Conservation (phyloP, 2,329 filamentous ascomycete genomes). For the Fusarium sp. region DNA sequence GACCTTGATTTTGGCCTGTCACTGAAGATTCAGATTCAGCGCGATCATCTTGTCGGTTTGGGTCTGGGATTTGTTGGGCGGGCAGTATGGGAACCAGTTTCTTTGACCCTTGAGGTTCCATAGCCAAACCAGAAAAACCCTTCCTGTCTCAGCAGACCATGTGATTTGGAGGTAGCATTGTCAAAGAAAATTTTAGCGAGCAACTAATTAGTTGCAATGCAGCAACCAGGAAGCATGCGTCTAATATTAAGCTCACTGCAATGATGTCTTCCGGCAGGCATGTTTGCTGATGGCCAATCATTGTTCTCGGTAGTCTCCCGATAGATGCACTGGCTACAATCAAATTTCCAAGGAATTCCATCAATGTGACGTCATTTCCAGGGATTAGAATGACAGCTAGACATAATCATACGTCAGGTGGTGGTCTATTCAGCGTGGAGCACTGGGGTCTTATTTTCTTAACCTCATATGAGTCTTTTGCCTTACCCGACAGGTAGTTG, state of each 20-base stretch:
- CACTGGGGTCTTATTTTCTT: background rate
- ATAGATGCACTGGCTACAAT: background rate
- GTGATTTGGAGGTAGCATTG: slow-evolving; percentile 1
- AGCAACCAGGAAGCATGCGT: background rate
- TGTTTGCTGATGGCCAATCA: background rate
- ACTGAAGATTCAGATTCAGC: background rate
- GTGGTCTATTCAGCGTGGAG: background rate
- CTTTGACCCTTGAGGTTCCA: slow-evolving; percentile 16
- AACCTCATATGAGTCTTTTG: background rate
- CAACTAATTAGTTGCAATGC: background rate
- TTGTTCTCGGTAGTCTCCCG: background rate
- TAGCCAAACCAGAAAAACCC: slow-evolving; percentile 2
- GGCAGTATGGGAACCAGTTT: slow-evolving; percentile 25
- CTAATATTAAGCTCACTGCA: background rate
- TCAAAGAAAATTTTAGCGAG: background rate
- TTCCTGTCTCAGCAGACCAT: background rate
- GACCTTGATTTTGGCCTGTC: background rate
- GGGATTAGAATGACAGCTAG: background rate
- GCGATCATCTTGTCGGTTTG: background rate
- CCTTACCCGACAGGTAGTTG: background rate
- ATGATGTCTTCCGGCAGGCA: background rate
- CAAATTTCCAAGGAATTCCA: slow-evolving; percentile 4
- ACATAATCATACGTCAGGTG: slow-evolving; percentile 2
- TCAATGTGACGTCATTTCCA: background rate
- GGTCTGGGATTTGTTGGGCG: slow-evolving; percentile 5